Base-by-base conservation (phyloP, 192 early-diverging fungal species). In the Backusella liffmaniae region DNA sequence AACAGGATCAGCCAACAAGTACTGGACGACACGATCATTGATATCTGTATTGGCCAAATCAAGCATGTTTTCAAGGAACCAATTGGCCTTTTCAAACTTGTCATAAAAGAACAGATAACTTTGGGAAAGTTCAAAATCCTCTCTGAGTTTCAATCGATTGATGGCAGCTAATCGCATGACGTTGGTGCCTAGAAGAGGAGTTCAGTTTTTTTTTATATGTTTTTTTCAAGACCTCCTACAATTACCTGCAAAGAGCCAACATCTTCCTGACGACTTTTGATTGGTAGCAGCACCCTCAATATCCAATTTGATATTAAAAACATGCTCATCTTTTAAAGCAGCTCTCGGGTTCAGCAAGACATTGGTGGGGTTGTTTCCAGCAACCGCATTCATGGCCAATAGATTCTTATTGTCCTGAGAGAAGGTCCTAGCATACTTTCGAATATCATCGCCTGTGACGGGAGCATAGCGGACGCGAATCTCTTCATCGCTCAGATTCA, bases 11-110 rank as follows among this genome's bases (percentile, higher is more conserved):
- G 84, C 83, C 36, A 94, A 82, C 73, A 94, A 72, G 71, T 88
- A 92, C 79, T 93, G 90, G 35, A 94, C 85, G 15, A 91, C 85
- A 34, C 93, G 90, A 42, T 88, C 88, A 59, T 90, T 84, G 18
- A 93, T 77, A 29, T 91, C 87, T 66, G 84, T 76, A 35, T 92
- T 87, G 21, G 85, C 84, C 34, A 91, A 78, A 29, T 86, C 84
- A 79, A 94, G 89, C 79, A 94, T 86, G 73, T 88, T 90, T 73
- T 94, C 93, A 73, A 94, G 76, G 83, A 94, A 94, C 87, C 90
- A 94, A 77, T 94, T 94, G 76, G 90, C 83, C 85, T 94, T 94
- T 77, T 94, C 93, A 42, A 94, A 85, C 84, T 94, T 94, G 77
- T 94, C 69, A 72, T 77, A 83, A 66, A 83, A 83, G 72, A 83